Conservation (phyloP, 371 early-diverging fungal species). For the Mucor plumbeus region DNA sequence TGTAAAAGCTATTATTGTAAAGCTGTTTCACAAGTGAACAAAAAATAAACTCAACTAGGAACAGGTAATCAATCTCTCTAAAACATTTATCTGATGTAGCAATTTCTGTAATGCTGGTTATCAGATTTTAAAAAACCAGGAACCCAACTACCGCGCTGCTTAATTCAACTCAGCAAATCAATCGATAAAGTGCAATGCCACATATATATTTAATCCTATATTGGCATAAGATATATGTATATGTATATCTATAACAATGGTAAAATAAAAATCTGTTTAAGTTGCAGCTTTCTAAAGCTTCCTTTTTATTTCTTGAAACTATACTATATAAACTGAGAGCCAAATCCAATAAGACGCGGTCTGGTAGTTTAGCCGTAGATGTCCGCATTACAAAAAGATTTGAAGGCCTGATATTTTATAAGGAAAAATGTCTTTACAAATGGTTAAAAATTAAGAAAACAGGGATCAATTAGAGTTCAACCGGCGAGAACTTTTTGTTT, state of each 20-base stretch:
- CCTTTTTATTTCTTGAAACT: neutral
- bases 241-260: neutral
- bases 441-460: conserved; percentile 1
- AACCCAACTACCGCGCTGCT: neutral
- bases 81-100: neutral
- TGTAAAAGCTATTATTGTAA: too few relatives aligned
- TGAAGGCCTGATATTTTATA: neutral
- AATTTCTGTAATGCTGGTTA: neutral
- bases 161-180: neutral
- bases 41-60: too few relatives aligned
- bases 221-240: neutral
- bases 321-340: conserved; percentile 1
- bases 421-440: neutral
- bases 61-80: too few relatives aligned
- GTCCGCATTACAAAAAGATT: neutral
- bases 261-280: neutral
- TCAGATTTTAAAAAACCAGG: neutral
- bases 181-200: neutral
- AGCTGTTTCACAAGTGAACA: too few relatives aligned
- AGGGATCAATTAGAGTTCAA: neutral
- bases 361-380: conserved; percentile 1
- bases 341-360: neutral
- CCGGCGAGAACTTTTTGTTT: neutral
- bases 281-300: neutral
- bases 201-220: neutral